These are phyloP conservation scores for Yamadazyma conglobata DNA, from an alignment of 1,139 yeast genomes.

Conservation along the genomic window DNA sequence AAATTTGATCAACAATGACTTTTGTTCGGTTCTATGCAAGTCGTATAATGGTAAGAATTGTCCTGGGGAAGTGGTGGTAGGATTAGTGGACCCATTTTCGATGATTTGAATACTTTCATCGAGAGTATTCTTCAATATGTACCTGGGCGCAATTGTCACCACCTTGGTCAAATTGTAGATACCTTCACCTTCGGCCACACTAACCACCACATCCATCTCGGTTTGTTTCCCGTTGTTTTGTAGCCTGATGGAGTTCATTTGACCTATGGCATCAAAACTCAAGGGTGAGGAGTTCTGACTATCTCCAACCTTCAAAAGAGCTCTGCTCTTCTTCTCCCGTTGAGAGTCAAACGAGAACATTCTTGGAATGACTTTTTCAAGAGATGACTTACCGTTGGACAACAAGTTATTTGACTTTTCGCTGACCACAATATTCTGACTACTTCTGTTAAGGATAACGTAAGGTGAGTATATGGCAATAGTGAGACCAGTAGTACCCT, in stretches of 20 bases:
- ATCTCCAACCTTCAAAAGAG: slow-evolving; percentile 63
- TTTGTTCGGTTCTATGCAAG: slow-evolving; percentile 45
- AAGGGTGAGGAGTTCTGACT: slow-evolving; percentile 75
- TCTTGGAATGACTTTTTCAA: slow-evolving; percentile 45
- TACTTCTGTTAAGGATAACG: slow-evolving; percentile 76
- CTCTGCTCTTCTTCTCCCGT: slow-evolving; percentile 62
- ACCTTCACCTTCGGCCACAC: slow-evolving; percentile 84
- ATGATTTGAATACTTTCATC: slow-evolving; percentile 54
- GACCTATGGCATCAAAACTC: slow-evolving; percentile 90
- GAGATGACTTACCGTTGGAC: slow-evolving; percentile 25
- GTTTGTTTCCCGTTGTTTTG: slow-evolving; percentile 54
- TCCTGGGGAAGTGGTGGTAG: slow-evolving; percentile 43
- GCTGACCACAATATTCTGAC: slow-evolving; percentile 55
- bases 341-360: slow-evolving; percentile 81
- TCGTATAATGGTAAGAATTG: slow-evolving; percentile 63
- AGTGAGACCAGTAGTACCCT: slow-evolving; percentile 49
- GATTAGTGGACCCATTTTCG: slow-evolving; percentile 65
- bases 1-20: slow-evolving; percentile 59
- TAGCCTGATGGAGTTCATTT: slow-evolving; percentile 62
- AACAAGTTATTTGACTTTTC: slow-evolving; percentile 54
- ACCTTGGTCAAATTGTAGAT: slow-evolving; percentile 74
- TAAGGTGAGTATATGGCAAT: slow-evolving; percentile 83
- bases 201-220: slow-evolving; percentile 75
- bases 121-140: slow-evolving; percentile 63
- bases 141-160: slow-evolving; percentile 80